Conservation (phyloP, 768 basidiomycete species). For the Boletellus emodensis region DNA sequence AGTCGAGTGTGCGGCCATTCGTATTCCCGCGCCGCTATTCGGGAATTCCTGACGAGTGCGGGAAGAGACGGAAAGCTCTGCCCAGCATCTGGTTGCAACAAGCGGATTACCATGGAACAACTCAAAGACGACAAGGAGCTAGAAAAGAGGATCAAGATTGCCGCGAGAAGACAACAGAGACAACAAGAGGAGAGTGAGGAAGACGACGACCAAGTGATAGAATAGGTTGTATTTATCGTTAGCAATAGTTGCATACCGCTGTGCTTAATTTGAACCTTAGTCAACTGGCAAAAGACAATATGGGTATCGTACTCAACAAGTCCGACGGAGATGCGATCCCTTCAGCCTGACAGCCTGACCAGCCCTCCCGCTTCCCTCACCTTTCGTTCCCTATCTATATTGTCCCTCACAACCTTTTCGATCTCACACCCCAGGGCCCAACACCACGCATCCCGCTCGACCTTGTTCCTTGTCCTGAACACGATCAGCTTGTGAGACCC, state of each 20-base stretch:
- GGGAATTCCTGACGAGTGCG: conserved; percentile 49
- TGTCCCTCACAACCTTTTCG: conserved; percentile 66
- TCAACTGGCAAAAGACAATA: too few relatives aligned
- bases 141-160: conserved; percentile 57
- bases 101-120: conserved; percentile 47
- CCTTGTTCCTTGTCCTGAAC: conserved; percentile 71
- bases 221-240: conserved; percentile 28
- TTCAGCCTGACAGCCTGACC: conserved; percentile 28
- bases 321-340: too few relatives aligned
- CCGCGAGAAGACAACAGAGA: conserved; percentile 48
- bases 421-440: conserved; percentile 92
- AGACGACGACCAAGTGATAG: conserved; percentile 50
- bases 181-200: conserved; percentile 35
- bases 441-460: conserved; percentile 93
- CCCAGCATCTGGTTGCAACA: conserved; percentile 70
- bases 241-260: conserved; percentile 2
- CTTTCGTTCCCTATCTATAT: conserved; percentile 59
- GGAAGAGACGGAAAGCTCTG: conserved; percentile 44
- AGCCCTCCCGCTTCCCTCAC: conserved; percentile 64
- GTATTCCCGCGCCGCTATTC: conserved; percentile 71
- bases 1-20: conserved; percentile 77
- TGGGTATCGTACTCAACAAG: too few relatives aligned
- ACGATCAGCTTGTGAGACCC: conserved; percentile 59
- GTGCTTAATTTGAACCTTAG: too few relatives aligned
- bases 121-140: conserved; percentile 55